Percentiles rank a stretch among this genome's conserved stretches.
Evolutionary conservation across 148 eudicot species (phyloP).

Genomic region (Chenopodium formosanum): DNA sequence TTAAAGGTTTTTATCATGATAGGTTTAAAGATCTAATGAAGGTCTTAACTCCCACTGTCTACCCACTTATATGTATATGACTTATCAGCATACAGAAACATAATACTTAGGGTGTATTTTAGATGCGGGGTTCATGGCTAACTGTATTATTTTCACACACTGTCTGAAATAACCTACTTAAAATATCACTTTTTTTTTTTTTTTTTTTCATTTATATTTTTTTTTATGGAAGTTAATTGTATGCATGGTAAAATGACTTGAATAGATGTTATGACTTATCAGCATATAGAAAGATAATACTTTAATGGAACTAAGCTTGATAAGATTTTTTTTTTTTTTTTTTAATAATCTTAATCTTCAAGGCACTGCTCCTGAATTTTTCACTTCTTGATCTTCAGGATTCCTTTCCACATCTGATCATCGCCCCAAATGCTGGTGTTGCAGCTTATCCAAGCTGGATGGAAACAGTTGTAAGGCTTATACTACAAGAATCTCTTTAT

Average conservation of each 20-base stretch:
- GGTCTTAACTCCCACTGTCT: conserved; percentile 37
- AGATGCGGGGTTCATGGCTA: background rate
- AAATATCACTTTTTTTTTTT: background rate
- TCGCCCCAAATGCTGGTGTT: conserved; percentile 91
- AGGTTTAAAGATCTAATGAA: conserved; percentile 54
- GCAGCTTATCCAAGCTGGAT: conserved; percentile 91
- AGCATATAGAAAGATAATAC: background rate
- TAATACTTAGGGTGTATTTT: background rate
- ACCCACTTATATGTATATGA: background rate
- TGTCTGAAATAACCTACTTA: background rate
- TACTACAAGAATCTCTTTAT: background rate
- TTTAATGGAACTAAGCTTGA: background rate
- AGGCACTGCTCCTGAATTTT: background rate
- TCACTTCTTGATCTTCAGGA: conserved; percentile 39
- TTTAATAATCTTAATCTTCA: background rate
- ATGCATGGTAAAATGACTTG: background rate
- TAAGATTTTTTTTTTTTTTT: too few species aligned
- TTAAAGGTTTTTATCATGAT: conserved; percentile 78
- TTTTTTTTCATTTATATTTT: too few species aligned
- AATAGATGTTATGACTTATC: background rate
- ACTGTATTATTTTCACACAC: background rate
- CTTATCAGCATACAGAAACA: too few species aligned
- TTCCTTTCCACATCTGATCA: conserved; percentile 57
- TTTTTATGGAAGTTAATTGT: too few species aligned
- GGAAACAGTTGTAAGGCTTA: conserved; percentile 65